phyloP scores from a whole-genome alignment of 768 basidiomycete genomes.

The Auricularia sp. region DNA sequence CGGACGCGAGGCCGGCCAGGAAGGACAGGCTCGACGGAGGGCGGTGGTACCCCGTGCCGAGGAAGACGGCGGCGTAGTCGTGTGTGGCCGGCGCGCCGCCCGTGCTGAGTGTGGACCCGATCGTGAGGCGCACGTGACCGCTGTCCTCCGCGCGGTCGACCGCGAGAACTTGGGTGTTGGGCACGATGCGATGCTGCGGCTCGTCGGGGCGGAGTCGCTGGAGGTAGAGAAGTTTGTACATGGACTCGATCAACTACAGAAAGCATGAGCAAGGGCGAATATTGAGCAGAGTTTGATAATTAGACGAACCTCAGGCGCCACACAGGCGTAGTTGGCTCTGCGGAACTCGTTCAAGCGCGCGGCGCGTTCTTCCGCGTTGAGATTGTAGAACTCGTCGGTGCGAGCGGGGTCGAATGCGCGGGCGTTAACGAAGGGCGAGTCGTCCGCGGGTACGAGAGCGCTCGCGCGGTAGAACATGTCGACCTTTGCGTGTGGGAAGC shows the following conservation, averaged over 20 bases:
- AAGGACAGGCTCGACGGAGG: not conserved
- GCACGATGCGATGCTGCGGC: not conserved
- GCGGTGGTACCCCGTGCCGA: constrained; percentile 1
- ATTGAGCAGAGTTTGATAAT: not conserved
- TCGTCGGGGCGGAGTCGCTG: not conserved
- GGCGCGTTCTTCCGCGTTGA: not conserved
- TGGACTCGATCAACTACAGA: not conserved
- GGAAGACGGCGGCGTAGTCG: not conserved
- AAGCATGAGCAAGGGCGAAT: not conserved
- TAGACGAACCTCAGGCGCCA: not conserved
- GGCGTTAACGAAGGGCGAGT: not conserved
- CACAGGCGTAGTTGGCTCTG: not conserved
- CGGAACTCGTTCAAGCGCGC: not conserved
- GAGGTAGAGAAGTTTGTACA: not conserved
- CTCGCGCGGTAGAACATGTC: constrained; percentile 7
- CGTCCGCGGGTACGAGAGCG: not conserved
- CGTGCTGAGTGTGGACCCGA: not conserved
- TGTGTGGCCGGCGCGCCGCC: not conserved
- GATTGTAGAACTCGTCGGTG: not conserved
- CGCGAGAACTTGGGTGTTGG: not conserved
- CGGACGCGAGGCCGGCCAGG: not conserved
- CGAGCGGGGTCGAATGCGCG: not conserved
- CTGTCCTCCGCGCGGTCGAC: not conserved
- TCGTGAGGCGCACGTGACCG: not conserved
- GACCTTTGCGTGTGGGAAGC: constrained; percentile 3